These are phyloP conservation scores for Fagopyrum esculentum DNA, from an alignment of 148 eudicot species.

Conservation along the genomic window DNA sequence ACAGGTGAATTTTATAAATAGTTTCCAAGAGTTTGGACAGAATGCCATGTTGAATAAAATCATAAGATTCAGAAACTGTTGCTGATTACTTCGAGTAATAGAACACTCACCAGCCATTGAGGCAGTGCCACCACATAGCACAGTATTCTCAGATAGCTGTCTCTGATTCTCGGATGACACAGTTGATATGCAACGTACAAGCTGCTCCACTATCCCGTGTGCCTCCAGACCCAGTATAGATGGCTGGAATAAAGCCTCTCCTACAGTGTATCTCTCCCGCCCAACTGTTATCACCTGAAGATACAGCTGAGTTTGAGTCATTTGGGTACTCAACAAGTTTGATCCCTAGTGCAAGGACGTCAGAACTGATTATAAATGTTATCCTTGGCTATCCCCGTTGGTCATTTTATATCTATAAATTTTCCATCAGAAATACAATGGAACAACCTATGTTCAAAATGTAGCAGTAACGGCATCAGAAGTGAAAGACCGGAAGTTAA, in stretches of 20 bases:
- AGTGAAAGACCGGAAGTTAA: background rate
- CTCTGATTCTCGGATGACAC: conserved; percentile 93
- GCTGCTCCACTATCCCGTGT: conserved; percentile 95
- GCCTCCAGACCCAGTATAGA: conserved; percentile 73
- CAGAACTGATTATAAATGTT: background rate
- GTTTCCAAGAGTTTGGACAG: background rate
- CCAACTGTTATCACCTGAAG: conserved; percentile 75
- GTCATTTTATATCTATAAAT: background rate
- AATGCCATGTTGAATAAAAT: background rate
- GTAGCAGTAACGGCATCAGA: background rate
- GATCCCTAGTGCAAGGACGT: background rate
- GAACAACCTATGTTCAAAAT: background rate
- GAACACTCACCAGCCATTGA: conserved; percentile 56
- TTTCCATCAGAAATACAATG: background rate
- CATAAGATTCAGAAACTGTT: background rate
- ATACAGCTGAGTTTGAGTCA: background rate
- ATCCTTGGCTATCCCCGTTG: background rate
- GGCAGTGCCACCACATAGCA: conserved; percentile 85
- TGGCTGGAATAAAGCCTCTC: conserved; percentile 95
- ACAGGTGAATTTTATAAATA: background rate
- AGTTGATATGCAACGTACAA: conserved; percentile 76
- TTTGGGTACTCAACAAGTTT: background rate
- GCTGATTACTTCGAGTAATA: background rate
- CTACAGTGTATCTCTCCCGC: conserved; percentile 70
- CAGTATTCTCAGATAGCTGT: conserved; percentile 87